Conservation (phyloP, 2,329 filamentous ascomycete genomes). For the Colletotrichum aenigma region DNA sequence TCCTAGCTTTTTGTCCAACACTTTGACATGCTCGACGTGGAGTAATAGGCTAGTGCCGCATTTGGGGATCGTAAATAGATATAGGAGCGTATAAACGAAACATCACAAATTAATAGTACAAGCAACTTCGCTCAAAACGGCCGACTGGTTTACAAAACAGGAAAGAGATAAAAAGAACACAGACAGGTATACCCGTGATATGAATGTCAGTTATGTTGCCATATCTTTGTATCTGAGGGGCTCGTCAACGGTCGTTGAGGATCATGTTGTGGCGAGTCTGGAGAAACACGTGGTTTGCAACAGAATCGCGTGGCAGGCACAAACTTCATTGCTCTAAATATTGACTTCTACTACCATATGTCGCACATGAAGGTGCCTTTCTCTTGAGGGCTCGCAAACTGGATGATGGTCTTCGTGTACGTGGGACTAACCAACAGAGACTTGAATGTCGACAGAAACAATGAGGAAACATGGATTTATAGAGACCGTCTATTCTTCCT, state of each 20-base stretch:
- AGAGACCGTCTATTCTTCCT: neutral
- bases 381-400: neutral
- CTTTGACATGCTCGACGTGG: neutral
- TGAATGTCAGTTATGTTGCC: neutral
- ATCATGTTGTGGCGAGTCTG: neutral
- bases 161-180: neutral
- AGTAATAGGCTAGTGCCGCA: neutral
- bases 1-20: neutral
- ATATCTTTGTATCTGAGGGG: neutral
- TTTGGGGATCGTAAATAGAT: neutral
- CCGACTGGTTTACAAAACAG: neutral
- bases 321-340: too few relatives aligned
- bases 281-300: neutral
- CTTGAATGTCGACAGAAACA: neutral
- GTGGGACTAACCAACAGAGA: neutral
- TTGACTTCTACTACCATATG: neutral
- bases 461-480: neutral
- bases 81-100: neutral
- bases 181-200: neutral
- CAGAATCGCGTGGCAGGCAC: neutral
- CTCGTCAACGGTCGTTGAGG: neutral
- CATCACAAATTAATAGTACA: neutral
- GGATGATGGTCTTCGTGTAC: neutral
- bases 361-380: fast-evolving
- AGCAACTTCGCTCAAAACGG: neutral